phyloP scores from a whole-genome alignment of 2,329 filamentous ascomycete species.

The Xylariomycetidae sp. region DNA sequence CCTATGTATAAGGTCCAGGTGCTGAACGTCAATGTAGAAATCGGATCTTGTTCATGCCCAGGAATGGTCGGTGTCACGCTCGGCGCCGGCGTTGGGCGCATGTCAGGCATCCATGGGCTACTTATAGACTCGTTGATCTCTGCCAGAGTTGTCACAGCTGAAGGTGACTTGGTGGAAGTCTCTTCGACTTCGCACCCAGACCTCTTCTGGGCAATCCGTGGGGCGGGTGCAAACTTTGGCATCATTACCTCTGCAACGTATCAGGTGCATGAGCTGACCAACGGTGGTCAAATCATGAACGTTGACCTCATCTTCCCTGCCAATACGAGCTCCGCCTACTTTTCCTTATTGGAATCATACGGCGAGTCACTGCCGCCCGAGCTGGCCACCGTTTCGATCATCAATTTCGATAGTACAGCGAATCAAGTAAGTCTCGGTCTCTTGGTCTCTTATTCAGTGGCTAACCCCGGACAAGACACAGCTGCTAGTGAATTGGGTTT shows the following conservation, averaged over 20 bases:
- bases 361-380: background rate
- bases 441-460: background rate
- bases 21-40: conserved; percentile 6
- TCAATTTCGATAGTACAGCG: conserved; percentile 1
- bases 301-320: conserved; percentile 7
- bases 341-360: conserved; percentile 1
- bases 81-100: conserved; percentile 18
- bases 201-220: conserved; percentile 11
- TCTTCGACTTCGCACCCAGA: conserved; percentile 9
- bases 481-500: conserved; percentile 4
- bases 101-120: conserved; percentile 16
- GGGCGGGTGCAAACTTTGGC: conserved; percentile 12
- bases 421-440: background rate
- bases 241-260: conserved; percentile 10
- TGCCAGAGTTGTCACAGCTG: conserved; percentile 18
- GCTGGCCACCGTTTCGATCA: background rate
- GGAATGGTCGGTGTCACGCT: conserved; percentile 16
- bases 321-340: conserved; percentile 3
- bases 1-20: background rate
- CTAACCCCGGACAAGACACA: conserved; percentile 4
- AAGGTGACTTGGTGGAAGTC: conserved; percentile 14
- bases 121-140: conserved; percentile 24
- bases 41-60: conserved; percentile 9
- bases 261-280: conserved; percentile 5
- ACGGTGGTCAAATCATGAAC: conserved; percentile 1